Evolutionary conservation across 495 filamentous ascomycete genomes (phyloP), one percentile per base, ranked within the genome.

Genomic region (Aspergillus carlsbadensis): DNA sequence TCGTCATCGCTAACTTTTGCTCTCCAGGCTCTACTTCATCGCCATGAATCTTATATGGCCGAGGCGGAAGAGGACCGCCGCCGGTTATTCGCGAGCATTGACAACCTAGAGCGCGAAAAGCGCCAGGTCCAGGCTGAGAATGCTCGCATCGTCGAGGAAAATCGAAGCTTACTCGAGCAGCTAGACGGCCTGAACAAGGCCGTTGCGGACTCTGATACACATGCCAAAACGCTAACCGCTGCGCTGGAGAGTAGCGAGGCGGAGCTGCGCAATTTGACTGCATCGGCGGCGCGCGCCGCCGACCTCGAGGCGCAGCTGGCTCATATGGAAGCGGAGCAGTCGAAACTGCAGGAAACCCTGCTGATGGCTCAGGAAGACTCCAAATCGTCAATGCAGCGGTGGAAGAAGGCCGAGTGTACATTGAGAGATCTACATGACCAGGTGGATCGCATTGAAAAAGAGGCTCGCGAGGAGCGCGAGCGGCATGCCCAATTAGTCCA

Each of bases 21-120:
- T 37, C 72, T 91, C 50, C 87, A 97, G 93, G 90, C 92, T 33
- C 77, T 98, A 35, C 83, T 98, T 15, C 84, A 87, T 47, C 89
- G 92, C 54, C 92, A 98, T 81, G 93, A 97, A 74, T 83, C 86
- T 36, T 96, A 96, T 69, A 90, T 96, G 78, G 87, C 84, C 17
- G 90, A 96, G 66, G 88, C 91, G 48, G 91, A 96, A 77, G 81
- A 85, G 49, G 90, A 96, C 64, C 86, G 94, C 14, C 70, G 72
- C 41, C 83, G 83, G 29, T 83, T 95, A 76, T 76, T 79, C 11
- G 71, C 76, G 35, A 88, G 78, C 40, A 89, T 97, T 61, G 86
- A 89, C 53, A 75, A 76, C 57, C 74, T 98, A 17, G 92, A 96
- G 71, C 73, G 70, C 46, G 88, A 96, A 58, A 95, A 92, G 67